A percentile compares a stretch with the other conserved stretches of the same genome.
Evolutionary conservation across 2,329 filamentous ascomycete species (phyloP).

Genomic region (Fusarium odoratissimum): DNA sequence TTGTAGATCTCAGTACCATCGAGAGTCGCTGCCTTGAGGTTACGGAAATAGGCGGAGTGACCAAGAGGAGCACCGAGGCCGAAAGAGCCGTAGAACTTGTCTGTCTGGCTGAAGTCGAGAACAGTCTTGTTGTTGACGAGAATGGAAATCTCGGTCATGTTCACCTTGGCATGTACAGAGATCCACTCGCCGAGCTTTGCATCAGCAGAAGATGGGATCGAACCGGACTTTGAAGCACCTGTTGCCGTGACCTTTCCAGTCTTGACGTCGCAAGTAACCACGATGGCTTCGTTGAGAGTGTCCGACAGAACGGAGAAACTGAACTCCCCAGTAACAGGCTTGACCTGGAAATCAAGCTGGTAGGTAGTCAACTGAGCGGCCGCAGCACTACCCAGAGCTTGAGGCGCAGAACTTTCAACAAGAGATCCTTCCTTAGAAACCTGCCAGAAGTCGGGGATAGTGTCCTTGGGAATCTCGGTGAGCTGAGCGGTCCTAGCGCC

Average conservation of each 20-base stretch:
- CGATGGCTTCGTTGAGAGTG: background rate
- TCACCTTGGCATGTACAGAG: background rate
- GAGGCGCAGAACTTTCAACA: background rate
- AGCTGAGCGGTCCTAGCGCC: background rate
- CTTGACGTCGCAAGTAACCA: background rate
- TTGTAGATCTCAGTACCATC: background rate
- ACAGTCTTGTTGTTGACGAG: background rate
- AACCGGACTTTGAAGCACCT: background rate
- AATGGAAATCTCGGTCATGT: background rate
- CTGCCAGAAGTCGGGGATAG: conserved; percentile 2
- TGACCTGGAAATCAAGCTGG: background rate
- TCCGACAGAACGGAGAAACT: background rate
- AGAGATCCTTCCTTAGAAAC: background rate
- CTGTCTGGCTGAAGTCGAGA: background rate
- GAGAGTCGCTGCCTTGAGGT: background rate
- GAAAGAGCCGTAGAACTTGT: background rate
- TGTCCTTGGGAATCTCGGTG: background rate
- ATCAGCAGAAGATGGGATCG: accelerated
- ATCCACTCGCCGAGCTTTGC: background rate
- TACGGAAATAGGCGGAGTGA: background rate
- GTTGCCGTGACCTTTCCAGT: background rate
- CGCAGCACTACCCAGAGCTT: background rate
- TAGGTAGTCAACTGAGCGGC: background rate
- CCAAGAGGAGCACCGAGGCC: background rate
- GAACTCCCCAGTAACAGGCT: background rate